These are phyloP conservation scores for Globisporangium nunn DNA, from an alignment of 352 stramenopile species.

Conservation along the genomic window DNA sequence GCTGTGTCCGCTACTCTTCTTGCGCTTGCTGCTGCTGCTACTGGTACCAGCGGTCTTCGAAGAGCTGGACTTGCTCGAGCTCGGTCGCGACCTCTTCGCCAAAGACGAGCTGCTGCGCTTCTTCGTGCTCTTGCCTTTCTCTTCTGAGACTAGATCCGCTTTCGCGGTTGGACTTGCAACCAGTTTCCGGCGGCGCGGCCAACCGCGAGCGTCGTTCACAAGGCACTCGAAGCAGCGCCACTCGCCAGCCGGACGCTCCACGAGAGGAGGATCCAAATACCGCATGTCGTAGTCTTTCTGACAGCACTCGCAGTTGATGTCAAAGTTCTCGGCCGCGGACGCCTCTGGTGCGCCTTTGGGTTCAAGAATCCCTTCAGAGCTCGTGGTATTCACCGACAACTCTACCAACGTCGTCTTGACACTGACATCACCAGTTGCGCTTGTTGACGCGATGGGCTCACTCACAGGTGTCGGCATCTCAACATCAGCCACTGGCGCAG, in stretches of 20 bases:
- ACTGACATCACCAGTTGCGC: neutral
- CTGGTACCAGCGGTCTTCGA: conserved; percentile 37
- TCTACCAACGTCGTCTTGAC: neutral
- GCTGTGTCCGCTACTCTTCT: conserved; percentile 39
- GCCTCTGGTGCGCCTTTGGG: conserved; percentile 4
- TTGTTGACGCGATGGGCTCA: too few relatives aligned
- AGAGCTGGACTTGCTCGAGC: conserved; percentile 27
- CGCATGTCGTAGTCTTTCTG: conserved; percentile 80
- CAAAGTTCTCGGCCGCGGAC: conserved; percentile 35
- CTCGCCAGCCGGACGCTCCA: conserved; percentile 62
- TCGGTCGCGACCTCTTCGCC: conserved; percentile 31
- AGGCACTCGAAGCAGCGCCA: conserved; percentile 87
- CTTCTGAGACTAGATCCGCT: conserved; percentile 6
- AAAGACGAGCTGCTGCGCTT: conserved; percentile 35
- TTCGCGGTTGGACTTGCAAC: conserved; percentile 13
- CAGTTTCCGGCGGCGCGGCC: conserved; percentile 53
- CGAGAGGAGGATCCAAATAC: conserved; percentile 74
- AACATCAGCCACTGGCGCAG: neutral
- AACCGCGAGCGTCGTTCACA: conserved; percentile 79
- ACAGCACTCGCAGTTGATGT: conserved; percentile 75
- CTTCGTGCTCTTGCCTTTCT: conserved; percentile 13
- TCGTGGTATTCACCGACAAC: neutral
- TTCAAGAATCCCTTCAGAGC: neutral
- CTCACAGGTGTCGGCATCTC: neutral
- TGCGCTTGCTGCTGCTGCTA: conserved; percentile 32